These are phyloP conservation scores for Heritiera fomes DNA, from an alignment of 345 rosid genomes.

Conservation along the genomic window DNA sequence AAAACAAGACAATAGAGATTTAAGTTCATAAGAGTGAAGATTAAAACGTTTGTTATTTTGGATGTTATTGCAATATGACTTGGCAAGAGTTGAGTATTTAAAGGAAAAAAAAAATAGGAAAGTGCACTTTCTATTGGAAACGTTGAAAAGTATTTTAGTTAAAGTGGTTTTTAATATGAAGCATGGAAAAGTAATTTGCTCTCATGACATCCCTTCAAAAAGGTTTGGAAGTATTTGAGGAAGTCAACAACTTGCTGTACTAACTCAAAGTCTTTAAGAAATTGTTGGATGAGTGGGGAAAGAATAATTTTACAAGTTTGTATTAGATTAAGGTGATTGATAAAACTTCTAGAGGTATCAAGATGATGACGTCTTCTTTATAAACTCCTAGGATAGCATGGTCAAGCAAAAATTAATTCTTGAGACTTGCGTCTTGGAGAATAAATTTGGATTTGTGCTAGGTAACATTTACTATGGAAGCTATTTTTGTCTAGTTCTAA, in stretches of 20 bases:
- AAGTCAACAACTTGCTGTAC: neutral
- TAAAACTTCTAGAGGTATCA: neutral
- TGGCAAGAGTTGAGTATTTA: neutral
- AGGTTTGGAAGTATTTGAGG: neutral
- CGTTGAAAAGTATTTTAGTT: neutral
- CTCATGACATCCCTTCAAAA: neutral
- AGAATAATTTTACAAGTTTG: neutral
- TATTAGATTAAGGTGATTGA: neutral
- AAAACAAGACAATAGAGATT: neutral
- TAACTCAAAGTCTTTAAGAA: neutral
- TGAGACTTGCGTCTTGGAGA: neutral
- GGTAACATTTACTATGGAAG: neutral
- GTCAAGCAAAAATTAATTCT: neutral
- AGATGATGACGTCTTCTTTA: neutral
- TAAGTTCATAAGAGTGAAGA: neutral
- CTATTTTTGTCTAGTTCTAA: neutral
- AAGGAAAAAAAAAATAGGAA: neutral
- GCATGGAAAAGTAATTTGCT: neutral
- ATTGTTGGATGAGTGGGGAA: neutral
- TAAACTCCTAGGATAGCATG: neutral
- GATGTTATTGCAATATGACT: neutral
- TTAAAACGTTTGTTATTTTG: neutral
- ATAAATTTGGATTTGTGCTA: neutral
- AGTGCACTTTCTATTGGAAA: neutral
- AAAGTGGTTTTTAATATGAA: neutral